Evolutionary conservation across 805 yeast genomes (phyloP), one percentile per base, ranked within the genome.

Genomic region (Hanseniaspora taiwanica): DNA sequence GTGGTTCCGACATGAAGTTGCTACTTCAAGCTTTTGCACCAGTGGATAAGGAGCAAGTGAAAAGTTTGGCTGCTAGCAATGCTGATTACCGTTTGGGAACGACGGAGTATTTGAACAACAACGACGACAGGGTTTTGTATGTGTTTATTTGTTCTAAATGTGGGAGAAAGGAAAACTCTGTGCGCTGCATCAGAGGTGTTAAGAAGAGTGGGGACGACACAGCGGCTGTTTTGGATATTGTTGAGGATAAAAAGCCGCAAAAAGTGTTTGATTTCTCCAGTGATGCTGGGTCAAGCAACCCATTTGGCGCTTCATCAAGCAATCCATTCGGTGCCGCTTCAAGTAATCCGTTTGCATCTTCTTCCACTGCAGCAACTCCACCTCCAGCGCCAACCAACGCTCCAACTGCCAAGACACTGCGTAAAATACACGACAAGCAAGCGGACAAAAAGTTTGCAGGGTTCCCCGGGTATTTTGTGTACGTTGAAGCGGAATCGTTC

Each of bases 1-100:
- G 98, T 62, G 27, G 59, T 1, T 56, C 64, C 8, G 60, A 65
- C 13, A 69, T 85, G 78, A 73, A 81, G 12, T 60, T 89, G 36
- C 63, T 87, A 23, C 59, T 79, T 1, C 97, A 91, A 55, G 80
- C 89, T 1, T 80, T 71, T 58, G 80, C 94, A 0, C 93, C 94
- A 1, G 58, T 87, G 33, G 83, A 77, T 25, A 44, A 40, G 14
- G 59, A 54, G 13, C 55, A 48, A 37, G 46, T 54, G 29, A 49
- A 47, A 17, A 47, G 43, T 6, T 38, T 52, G n/a, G 32, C 41
- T 21, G 54, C 50, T 38, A 23, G 31, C 9, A 39, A 36, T 13
- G 20, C 42, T 3, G 44, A 44, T 14, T 23, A 43, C 1, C 13
- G 45, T 9, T 12, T 33, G 10, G 27, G 19, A 18, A 44, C 46